Conservation (phyloP, 2,329 filamentous ascomycete species). For the Raffaelea deltoideospora region DNA sequence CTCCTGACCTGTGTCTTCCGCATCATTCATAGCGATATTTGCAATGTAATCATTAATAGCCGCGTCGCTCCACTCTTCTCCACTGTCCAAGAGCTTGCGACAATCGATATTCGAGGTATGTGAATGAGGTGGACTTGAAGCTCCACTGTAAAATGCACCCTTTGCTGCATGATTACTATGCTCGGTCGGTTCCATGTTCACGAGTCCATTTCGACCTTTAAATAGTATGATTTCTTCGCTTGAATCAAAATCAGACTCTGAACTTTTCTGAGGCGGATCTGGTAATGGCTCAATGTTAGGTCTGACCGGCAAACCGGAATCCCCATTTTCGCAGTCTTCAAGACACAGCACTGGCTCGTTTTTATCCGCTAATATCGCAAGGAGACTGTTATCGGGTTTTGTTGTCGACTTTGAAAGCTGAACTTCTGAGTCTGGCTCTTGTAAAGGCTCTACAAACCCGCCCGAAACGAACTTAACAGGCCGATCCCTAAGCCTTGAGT, state of each 20-base stretch:
- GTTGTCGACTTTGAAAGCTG: no score
- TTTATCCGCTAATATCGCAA: no score
- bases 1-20: constrained; percentile 11
- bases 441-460: constrained; percentile 34
- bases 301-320: no score
- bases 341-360: no score
- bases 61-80: constrained; percentile 28
- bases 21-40: constrained; percentile 39
- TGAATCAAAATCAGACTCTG: constrained; percentile 30
- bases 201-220: constrained; percentile 23
- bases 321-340: no score
- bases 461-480: constrained; percentile 39
- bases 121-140: no score
- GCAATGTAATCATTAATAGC: constrained; percentile 55
- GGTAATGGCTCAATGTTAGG: neutral
- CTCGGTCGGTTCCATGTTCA: no score
- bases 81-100: constrained; percentile 3
- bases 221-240: constrained; percentile 64
- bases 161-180: no score
- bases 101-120: no score
- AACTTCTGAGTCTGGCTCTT: constrained; percentile 10
- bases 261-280: neutral
- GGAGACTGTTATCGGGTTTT: no score
- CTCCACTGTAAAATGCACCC: no score
- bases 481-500: constrained; percentile 27